A percentile compares a stretch with the other conserved stretches of the same genome.
phyloP scores from a whole-genome alignment of 495 filamentous ascomycete species.

The Echria macrotheca region DNA sequence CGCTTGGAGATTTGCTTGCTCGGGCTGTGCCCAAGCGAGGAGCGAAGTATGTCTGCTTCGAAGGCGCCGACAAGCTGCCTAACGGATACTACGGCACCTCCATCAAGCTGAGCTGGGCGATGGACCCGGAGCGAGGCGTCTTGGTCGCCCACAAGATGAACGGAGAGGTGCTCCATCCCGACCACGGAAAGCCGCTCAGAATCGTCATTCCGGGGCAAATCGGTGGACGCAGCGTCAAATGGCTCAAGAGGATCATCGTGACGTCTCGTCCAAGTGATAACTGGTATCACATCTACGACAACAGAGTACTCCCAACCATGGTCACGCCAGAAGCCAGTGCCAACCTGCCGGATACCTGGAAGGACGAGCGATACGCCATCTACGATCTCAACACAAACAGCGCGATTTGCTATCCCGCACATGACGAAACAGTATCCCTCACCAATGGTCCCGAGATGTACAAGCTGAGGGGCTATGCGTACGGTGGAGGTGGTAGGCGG shows the following conservation, averaged over 20 bases:
- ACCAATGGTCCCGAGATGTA: conserved; percentile 48
- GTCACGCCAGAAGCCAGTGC: conserved; percentile 78
- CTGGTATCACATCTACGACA: conserved; percentile 97
- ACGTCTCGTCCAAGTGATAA: conserved; percentile 79
- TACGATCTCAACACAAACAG: conserved; percentile 91
- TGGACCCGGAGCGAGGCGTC: conserved; percentile 79
- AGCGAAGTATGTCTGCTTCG: conserved; percentile 87
- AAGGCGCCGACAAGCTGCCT: conserved; percentile 83
- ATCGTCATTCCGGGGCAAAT: conserved; percentile 91
- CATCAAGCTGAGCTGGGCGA: conserved; percentile 80
- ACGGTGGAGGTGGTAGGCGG: conserved; percentile 81
- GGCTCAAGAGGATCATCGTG: conserved; percentile 80
- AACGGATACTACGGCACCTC: conserved; percentile 92
- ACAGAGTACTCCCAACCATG: conserved; percentile 85
- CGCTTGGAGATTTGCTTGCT: conserved; percentile 66
- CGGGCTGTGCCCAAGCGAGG: conserved; percentile 62
- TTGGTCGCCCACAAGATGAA: conserved; percentile 95
- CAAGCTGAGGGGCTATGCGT: conserved; percentile 75
- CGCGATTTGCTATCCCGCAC: conserved; percentile 72
- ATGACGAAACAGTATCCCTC: conserved; percentile 66
- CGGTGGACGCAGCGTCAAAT: conserved; percentile 91
- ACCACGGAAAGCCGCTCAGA: conserved; percentile 82
- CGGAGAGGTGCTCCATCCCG: conserved; percentile 73
- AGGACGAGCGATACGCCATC: conserved; percentile 88
- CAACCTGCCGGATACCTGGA: conserved; percentile 73